A percentile compares a stretch with the other conserved stretches of the same genome.
Evolutionary conservation across 2,329 filamentous ascomycete species (phyloP).

Genomic region (Cytospora leucostoma): DNA sequence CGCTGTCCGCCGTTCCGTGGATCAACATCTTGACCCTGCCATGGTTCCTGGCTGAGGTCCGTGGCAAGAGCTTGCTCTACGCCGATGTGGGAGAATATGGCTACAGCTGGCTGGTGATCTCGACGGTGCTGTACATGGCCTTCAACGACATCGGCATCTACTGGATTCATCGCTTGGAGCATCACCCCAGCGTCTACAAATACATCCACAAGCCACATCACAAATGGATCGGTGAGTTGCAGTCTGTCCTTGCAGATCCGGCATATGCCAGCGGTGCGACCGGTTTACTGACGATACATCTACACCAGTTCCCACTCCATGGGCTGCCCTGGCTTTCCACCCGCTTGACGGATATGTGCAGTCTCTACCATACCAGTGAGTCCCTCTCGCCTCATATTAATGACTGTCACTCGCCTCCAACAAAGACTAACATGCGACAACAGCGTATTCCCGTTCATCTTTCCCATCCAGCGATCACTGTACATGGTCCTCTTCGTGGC

Average conservation of each 20-base stretch:
- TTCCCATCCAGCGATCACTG: conserved; percentile 48
- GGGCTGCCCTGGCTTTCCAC: conserved; percentile 50
- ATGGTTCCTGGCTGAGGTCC: conserved; percentile 50
- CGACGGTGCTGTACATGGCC: conserved; percentile 45
- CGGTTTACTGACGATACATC: background rate
- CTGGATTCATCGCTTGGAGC: conserved; percentile 50
- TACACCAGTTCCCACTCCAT: conserved; percentile 46
- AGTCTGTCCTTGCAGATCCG: background rate
- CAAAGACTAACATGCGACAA: conserved; percentile 18
- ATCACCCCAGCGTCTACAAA: conserved; percentile 49
- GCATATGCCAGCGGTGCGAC: conserved; percentile 4
- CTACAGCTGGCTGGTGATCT: conserved; percentile 43
- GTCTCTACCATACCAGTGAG: conserved; percentile 49
- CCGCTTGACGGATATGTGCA: conserved; percentile 49
- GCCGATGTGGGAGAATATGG: conserved; percentile 42
- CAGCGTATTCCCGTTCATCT: conserved; percentile 47
- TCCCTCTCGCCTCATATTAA: background rate
- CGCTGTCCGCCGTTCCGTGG: conserved; percentile 45
- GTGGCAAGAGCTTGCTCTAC: conserved; percentile 48
- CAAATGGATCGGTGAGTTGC: conserved; percentile 48
- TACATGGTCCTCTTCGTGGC: conserved; percentile 47
- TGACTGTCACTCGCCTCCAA: no score
- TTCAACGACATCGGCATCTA: conserved; percentile 51
- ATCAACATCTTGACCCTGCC: conserved; percentile 49
- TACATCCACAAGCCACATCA: conserved; percentile 51